Conservation (phyloP, 2,329 filamentous ascomycete species). For the Dichotomopilus funicola region DNA sequence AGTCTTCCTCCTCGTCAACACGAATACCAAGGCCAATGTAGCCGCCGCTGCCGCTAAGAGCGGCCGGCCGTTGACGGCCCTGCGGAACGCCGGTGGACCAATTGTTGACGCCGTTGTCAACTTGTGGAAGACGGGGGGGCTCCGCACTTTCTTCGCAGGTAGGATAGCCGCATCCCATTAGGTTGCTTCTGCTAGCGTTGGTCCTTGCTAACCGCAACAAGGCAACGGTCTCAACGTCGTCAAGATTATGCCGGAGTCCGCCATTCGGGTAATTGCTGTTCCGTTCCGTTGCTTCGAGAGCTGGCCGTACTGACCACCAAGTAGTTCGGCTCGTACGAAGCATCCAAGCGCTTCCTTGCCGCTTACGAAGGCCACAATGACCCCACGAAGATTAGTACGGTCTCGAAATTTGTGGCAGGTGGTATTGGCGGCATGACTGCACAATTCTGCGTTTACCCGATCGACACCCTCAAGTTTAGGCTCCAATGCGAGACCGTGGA, state of each 20-base stretch:
- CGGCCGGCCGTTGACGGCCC: constrained; percentile 58
- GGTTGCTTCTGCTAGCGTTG: not conserved
- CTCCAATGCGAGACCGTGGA: constrained; percentile 93
- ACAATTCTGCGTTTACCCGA: constrained; percentile 92
- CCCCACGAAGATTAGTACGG: constrained; percentile 68
- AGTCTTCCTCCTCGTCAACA: constrained; percentile 94
- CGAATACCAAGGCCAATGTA: constrained; percentile 51
- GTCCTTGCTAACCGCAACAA: constrained; percentile 32
- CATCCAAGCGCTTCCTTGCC: constrained; percentile 80
- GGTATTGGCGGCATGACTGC: constrained; percentile 90
- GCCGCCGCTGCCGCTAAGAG: constrained; percentile 62
- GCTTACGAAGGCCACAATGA: constrained; percentile 83
- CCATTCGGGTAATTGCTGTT: constrained; percentile 60
- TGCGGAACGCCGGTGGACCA: constrained; percentile 60
- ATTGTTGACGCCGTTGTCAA: constrained; percentile 68
- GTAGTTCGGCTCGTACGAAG: constrained; percentile 92
- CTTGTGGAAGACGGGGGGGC: constrained; percentile 77
- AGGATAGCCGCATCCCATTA: constrained; percentile 28
- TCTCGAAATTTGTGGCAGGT: constrained; percentile 85
- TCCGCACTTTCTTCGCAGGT: constrained; percentile 91
- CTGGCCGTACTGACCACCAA: constrained; percentile 6
- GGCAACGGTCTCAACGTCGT: constrained; percentile 94
- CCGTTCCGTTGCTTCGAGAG: not conserved
- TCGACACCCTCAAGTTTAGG: constrained; percentile 74
- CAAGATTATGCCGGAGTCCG: constrained; percentile 98